These are phyloP conservation scores for Termitomyces sp. DNA, from an alignment of 768 basidiomycete species.

Conservation along the genomic window DNA sequence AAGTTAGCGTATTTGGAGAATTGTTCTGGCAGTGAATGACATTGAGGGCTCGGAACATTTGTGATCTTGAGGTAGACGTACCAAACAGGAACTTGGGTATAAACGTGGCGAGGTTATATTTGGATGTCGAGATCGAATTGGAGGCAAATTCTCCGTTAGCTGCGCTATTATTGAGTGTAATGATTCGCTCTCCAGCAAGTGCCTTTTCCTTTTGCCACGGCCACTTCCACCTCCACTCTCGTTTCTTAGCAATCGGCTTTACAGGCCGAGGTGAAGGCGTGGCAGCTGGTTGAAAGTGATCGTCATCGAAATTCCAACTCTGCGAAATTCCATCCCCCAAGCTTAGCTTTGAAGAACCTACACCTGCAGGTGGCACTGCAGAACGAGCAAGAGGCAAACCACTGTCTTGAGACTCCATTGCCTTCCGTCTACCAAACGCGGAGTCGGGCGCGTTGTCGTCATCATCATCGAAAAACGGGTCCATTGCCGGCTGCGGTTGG, in stretches of 20 bases:
- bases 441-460: slow-evolving; percentile 69
- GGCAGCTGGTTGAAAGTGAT: slow-evolving; percentile 40
- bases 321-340: slow-evolving; percentile 46
- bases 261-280: slow-evolving; percentile 38
- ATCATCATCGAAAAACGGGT: slow-evolving; percentile 89
- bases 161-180: slow-evolving; percentile 73
- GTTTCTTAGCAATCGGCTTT: slow-evolving; percentile 29
- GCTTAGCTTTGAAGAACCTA: slow-evolving; percentile 43
- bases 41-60: not conserved
- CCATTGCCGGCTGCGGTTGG: slow-evolving; percentile 47
- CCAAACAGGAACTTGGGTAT: slow-evolving; percentile 90
- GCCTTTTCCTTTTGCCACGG: slow-evolving; percentile 73
- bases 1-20: slow-evolving; percentile 98
- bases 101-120: slow-evolving; percentile 87
- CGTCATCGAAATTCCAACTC: slow-evolving; percentile 74
- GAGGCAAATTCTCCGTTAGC: slow-evolving; percentile 64
- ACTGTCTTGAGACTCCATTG: slow-evolving; percentile 51
- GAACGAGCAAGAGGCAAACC: slow-evolving; percentile 52
- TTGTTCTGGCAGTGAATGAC: slow-evolving; percentile 58
- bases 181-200: slow-evolving; percentile 69
- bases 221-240: slow-evolving; percentile 74
- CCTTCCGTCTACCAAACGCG: slow-evolving; percentile 49
- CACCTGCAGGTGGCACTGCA: slow-evolving; percentile 60
- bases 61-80: slow-evolving; percentile 30
- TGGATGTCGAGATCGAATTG: slow-evolving; percentile 91